phyloP scores from a whole-genome alignment of 257 asterid genomes.

The Rhazya stricta region DNA sequence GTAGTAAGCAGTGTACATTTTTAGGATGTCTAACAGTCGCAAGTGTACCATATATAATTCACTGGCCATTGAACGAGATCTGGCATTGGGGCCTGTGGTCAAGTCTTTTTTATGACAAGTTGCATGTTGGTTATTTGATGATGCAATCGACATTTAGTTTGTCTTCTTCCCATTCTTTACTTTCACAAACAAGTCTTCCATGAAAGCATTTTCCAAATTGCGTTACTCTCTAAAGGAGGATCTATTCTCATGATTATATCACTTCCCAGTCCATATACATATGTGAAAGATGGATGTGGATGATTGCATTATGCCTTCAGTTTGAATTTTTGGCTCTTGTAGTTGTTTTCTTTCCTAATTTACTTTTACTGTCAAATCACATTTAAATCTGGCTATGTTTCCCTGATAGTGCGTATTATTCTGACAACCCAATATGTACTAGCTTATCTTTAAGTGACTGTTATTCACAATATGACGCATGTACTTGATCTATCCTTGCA shows the following conservation, averaged over 20 bases:
- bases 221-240: background rate
- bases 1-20: background rate
- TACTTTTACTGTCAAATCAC: background rate
- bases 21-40: background rate
- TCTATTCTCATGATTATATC: background rate
- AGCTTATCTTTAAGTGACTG: background rate
- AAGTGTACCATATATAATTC: background rate
- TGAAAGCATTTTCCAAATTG: background rate
- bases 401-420: background rate
- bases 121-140: background rate
- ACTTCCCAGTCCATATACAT: background rate
- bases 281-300: background rate
- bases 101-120: background rate
- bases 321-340: background rate
- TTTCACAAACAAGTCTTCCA: background rate
- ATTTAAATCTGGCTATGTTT: background rate
- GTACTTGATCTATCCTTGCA: constrained; percentile 26
- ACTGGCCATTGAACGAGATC: background rate
- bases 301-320: background rate
- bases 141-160: background rate
- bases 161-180: background rate
- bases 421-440: background rate
- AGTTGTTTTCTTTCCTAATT: background rate
- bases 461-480: background rate
- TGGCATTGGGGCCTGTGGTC: background rate